Base-by-base conservation (phyloP, 768 basidiomycete species). In the Amanita molliuscula region DNA sequence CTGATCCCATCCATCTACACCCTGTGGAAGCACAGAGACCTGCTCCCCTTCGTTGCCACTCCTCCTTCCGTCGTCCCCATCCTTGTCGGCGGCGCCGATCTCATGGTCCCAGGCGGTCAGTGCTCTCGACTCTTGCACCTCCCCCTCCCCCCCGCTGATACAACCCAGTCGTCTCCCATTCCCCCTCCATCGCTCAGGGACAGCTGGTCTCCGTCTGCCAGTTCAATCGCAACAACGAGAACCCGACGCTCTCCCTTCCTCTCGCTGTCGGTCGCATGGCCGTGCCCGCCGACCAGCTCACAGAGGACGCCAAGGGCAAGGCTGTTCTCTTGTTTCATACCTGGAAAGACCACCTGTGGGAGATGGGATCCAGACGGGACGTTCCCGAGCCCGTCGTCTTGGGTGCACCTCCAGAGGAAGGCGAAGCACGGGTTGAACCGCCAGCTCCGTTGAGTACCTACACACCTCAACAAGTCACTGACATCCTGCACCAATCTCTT, bases 41-140 rank as follows among this genome's bases (percentile, higher is more conserved):
- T 93, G 1, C 69, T 92, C 7, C 84, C 87, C 0, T 74, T 74
- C 52, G 55, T 92, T n/a, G 77, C 80, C 2, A 89, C 88, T 0
- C 84, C 87, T 2, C 62, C 76, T 1, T 65, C 77, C 9, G 88
- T 89, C 25, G 77, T 90, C 33, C 82, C 82, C 1, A 71, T 82
- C 21, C 73, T 93, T 10, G 67, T 79, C 3, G 78, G 78, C 8
- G 89, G 90, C n/a, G 87, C 89, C 0, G 88, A 93, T 67, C 74
- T 92, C 6, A 91, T 93, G 88, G 80, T 86, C 29, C 87, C 89
- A 3, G 89, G 88, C 64, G 85, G 86, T 84, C 59, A 59, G 81
- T 69, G 13, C 1, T 20, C 13, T 18, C 10, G 10, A 18, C 42
- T n/a, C 20, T 28, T 10, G 25, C 15, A 28, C 13, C 28, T 23